phyloP scores from a whole-genome alignment of 805 yeast genomes.

The Saturnispora saitoi region DNA sequence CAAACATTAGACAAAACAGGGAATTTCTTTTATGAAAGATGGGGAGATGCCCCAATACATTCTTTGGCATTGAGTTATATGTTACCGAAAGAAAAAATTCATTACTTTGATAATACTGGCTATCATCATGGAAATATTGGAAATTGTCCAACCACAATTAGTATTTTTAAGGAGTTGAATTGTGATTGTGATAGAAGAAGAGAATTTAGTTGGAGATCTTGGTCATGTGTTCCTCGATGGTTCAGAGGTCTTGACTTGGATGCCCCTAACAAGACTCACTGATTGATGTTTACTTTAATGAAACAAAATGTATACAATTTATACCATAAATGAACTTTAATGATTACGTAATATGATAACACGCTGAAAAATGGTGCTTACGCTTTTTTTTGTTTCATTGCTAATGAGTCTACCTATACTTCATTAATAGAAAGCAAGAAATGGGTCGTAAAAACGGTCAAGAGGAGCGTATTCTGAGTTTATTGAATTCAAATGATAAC shows the following conservation, averaged over 20 bases:
- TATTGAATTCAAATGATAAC: conserved; percentile 52
- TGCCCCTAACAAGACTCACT: conserved; percentile 6
- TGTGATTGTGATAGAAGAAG: conserved; percentile 42
- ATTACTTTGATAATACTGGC: conserved; percentile 53
- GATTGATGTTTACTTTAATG: not conserved
- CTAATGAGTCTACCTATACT: not conserved
- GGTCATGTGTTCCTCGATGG: conserved; percentile 44
- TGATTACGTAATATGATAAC: not conserved
- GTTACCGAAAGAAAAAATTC: conserved; percentile 39
- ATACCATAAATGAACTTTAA: not conserved
- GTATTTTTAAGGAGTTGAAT: conserved; percentile 34
- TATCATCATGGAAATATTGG: conserved; percentile 48
- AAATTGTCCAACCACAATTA: conserved; percentile 47
- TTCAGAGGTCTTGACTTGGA: conserved; percentile 8
- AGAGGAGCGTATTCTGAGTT: conserved; percentile 38
- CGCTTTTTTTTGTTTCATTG: not conserved
- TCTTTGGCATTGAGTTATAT: conserved; percentile 54
- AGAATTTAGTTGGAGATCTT: conserved; percentile 44
- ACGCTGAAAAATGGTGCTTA: too few species aligned
- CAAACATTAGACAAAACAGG: conserved; percentile 50
- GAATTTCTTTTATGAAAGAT: conserved; percentile 66
- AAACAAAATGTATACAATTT: not conserved
- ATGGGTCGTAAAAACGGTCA: conserved; percentile 12
- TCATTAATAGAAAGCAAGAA: too few species aligned
- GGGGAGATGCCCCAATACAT: conserved; percentile 78